These are phyloP conservation scores for Agarophyton chilense DNA, from an alignment of 23 red algal genomes.

Conservation along the genomic window DNA sequence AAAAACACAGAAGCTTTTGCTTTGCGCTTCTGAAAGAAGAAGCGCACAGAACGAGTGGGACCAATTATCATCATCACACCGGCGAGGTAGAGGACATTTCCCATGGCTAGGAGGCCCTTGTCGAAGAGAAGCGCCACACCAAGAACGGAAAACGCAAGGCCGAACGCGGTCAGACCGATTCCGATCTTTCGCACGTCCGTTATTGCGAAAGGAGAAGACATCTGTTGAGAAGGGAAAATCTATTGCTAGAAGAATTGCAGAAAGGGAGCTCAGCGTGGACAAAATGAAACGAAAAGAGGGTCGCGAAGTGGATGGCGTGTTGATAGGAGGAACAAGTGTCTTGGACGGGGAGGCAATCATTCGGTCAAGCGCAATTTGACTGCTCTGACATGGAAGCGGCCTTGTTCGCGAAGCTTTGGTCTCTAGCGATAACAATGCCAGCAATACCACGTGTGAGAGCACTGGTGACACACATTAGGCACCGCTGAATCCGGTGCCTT, in stretches of 20 bases:
- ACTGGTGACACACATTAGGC: no score
- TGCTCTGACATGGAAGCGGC: no score
- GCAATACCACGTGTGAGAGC: no score
- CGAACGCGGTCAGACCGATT: conserved; percentile 90
- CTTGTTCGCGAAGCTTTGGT: no score
- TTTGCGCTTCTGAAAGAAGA: conserved; percentile 91
- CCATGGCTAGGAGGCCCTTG: conserved; percentile 87
- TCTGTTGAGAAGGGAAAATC: background rate
- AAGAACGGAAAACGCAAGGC: conserved; percentile 81
- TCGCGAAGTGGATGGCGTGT: background rate
- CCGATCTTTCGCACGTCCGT: conserved; percentile 88
- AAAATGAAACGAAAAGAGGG: background rate
- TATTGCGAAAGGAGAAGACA: conserved; percentile 62
- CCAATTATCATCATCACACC: conserved; percentile 93
- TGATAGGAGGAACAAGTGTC: background rate
- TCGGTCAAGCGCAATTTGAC: background rate
- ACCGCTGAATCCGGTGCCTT: no score
- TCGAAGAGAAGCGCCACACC: conserved; percentile 95
- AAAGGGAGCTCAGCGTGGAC: background rate
- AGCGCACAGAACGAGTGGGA: conserved; percentile 85
- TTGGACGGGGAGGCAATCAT: background rate
- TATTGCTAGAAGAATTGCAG: background rate
- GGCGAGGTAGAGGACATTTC: conserved; percentile 83
- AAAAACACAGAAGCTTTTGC: conserved; percentile 80
- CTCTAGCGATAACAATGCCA: no score